Base-by-base conservation (phyloP, 2,329 filamentous ascomycete species). In the Microcyclospora tardicrescens region DNA sequence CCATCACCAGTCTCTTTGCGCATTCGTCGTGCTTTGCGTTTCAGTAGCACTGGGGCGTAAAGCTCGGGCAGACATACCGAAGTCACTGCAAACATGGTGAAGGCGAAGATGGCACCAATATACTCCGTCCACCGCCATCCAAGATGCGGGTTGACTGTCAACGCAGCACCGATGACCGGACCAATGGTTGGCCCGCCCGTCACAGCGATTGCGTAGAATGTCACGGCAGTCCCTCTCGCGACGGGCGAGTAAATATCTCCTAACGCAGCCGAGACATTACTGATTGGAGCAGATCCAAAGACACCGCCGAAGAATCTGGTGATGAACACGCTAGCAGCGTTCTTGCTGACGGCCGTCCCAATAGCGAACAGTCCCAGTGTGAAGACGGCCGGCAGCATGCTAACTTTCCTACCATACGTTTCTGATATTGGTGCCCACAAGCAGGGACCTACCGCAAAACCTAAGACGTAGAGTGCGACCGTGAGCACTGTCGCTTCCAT, bases 61-160 rank as follows among this genome's bases (percentile, higher is more conserved):
- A 62, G 49, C 45, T 67, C 64, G 0, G 61, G 61, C 36, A 66
- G 48, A 36, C 57, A 51, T 41, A 58, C 49, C 43, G 58, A 52
- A 38, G 41, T 40, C 15, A 56, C 19, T 10, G 39, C 39, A 4
- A 48, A 39, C 16, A 57, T 51, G 11, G 46, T 38, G 33, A 57
- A 59, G 9, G 55, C 58, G 47, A 58, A 60, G 43, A 67, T 66
- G 1, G 63, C 62, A 30, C 60, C 55, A 32, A 67, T 56, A 38
- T 66, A 67, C 40, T 60, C 61, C 0, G 61, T 64, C 65, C 65
- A 68, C 37, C 64, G 52, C 64, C 64, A 67, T n/a, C 62, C 60
- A 2, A 68, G 49, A 34, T 54, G 43, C 1, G 50, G 63, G 33
- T 64, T 61, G 33, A 39, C 46, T 3, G 61, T 55, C 1, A 69